Evolutionary conservation across 495 filamentous ascomycete genomes (phyloP), one percentile per base, ranked within the genome.

Genomic region (Aspergillus indologenus): DNA sequence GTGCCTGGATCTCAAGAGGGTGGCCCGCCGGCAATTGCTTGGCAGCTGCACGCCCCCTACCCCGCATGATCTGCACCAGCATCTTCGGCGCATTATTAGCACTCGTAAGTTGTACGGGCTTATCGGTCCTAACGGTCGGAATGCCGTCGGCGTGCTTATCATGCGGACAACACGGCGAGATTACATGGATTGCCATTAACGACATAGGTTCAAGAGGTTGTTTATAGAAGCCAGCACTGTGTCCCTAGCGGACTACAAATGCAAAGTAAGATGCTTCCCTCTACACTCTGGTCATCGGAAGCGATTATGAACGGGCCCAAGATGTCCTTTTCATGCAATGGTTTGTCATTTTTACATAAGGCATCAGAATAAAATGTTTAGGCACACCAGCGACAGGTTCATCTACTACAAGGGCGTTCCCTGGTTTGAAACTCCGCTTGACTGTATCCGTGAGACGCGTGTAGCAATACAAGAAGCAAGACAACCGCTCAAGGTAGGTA

Each of bases 401-500:
- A 40, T 40, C 12, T 40, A 14, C 34, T 40, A 40, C 34, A 14
- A 11, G 2, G 2, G 5, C 34, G 34, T 11, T 40, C 34, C 12
- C 34, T 15, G 34, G 34, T 11, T 40, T 40, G 12, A 40, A 40
- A 40, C 34, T 14, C 34, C 34, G 34, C 7, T 40, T 40, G 34
- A 14, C 34, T 40, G 34, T 14, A 40, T 7, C 34, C 21, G 45
- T 22, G 19, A 47, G 22, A 20, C 22, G 19, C 9, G 19, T 21
- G 19, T 11, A 47, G 19, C 19, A 22, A 14, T 21, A 47, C 45
- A 47, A 11, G 45, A 47, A 47, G 45, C 22, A 23, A 11, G 19
- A 21, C 45, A 23, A 47, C 45, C 45, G 22, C 22, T 47, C 45
- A 20, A 47, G 45, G 22, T 47, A 56, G 53, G 53, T 56, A 56